These are phyloP conservation scores for Bryum argenteum DNA, from an alignment of 225 moss, liverwort and hornwort genomes.

Conservation along the genomic window DNA sequence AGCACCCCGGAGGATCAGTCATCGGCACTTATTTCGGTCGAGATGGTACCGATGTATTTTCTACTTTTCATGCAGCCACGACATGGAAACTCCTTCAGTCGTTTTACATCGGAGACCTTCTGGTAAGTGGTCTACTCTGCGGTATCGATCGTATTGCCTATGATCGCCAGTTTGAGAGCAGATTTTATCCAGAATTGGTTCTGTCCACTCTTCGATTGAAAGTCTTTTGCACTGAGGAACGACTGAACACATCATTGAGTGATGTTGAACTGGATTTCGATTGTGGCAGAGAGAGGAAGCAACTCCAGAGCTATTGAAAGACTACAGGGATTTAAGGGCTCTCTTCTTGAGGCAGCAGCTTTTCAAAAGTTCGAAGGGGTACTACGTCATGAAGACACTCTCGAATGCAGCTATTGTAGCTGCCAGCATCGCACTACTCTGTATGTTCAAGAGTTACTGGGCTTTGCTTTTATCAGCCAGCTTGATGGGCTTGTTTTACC, in stretches of 20 bases:
- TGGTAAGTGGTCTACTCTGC: slow-evolving; percentile 29
- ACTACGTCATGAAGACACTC: slow-evolving; percentile 56
- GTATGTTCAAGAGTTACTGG: slow-evolving; percentile 41
- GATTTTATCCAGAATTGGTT: no score
- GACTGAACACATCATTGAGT: no score
- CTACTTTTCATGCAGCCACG: slow-evolving; percentile 70
- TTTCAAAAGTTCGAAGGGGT: slow-evolving; percentile 80
- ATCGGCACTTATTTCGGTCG: slow-evolving; percentile 78
- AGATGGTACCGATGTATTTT: slow-evolving; percentile 86
- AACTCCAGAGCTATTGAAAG: slow-evolving; percentile 68
- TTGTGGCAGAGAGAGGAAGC: slow-evolving; percentile 57
- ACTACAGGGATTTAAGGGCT: slow-evolving; percentile 83
- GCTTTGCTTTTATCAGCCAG: slow-evolving; percentile 68
- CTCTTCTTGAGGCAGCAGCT: slow-evolving; percentile 62
- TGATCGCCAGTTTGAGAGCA: background rate
- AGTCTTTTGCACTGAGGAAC: no score
- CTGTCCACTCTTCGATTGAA: no score
- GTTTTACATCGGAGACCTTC: slow-evolving; percentile 73
- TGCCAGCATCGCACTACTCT: slow-evolving; percentile 66
- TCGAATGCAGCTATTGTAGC: slow-evolving; percentile 64
- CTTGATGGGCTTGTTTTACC: slow-evolving; percentile 69
- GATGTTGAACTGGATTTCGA: slow-evolving; percentile 1
- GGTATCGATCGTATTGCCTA: background rate
- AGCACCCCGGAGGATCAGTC: slow-evolving; percentile 85
- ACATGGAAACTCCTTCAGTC: slow-evolving; percentile 73